phyloP scores from a whole-genome alignment of 1,284 basidiomycete species.

The Golubevia sp. region DNA sequence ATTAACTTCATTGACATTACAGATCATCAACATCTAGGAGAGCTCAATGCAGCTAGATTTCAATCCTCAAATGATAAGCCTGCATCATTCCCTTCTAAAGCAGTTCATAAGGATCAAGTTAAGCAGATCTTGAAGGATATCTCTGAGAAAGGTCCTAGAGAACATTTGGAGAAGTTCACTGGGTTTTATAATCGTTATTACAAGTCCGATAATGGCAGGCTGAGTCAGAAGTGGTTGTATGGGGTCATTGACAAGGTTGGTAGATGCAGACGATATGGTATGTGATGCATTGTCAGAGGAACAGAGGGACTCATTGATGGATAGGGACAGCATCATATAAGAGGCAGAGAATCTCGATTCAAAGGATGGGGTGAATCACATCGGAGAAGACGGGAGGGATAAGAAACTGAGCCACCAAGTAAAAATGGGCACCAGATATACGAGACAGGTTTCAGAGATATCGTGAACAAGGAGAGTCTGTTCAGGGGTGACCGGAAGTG shows the following conservation, averaged over 20 bases:
- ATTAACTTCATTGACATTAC: constrained; percentile 51
- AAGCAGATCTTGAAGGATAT: constrained; percentile 27
- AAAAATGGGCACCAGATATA: too few relatives aligned
- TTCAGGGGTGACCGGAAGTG: too few relatives aligned
- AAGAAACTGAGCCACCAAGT: too few relatives aligned
- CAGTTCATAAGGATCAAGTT: constrained; percentile 22
- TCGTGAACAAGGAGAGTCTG: constrained; percentile 72
- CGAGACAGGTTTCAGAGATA: too few relatives aligned
- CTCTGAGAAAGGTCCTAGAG: constrained; percentile 28
- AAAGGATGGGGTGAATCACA: too few relatives aligned
- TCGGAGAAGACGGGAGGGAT: too few relatives aligned
- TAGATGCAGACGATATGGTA: too few relatives aligned
- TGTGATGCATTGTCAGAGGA: too few relatives aligned
- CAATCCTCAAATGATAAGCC: not conserved
- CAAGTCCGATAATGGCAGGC: constrained; percentile 71
- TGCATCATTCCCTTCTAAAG: constrained; percentile 19
- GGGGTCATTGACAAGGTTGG: too few relatives aligned
- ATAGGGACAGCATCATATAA: too few relatives aligned
- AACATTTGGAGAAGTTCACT: constrained; percentile 64
- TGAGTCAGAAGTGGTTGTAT: constrained; percentile 82
- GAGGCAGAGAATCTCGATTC: too few relatives aligned
- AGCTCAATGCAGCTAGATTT: constrained; percentile 10
- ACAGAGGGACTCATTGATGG: too few relatives aligned
- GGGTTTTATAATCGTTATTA: constrained; percentile 64
- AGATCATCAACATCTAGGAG: constrained; percentile 18